phyloP scores from a whole-genome alignment of 495 filamentous ascomycete species.

The Chaetomium fimeti region DNA sequence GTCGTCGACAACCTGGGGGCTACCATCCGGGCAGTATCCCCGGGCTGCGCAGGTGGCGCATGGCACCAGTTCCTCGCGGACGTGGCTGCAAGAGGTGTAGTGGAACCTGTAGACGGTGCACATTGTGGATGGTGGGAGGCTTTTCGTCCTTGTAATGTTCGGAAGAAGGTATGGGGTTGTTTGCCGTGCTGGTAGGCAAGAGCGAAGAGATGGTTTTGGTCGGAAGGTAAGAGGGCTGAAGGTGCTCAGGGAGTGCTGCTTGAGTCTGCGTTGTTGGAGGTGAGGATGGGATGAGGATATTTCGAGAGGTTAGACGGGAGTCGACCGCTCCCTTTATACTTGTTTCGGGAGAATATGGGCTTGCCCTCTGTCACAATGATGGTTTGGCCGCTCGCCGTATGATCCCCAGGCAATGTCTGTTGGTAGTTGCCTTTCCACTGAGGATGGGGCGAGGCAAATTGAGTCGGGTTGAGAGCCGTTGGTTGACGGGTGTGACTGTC shows the following conservation, averaged over 20 bases:
- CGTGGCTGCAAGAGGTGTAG: conserved; percentile 5
- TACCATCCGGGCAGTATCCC: neutral
- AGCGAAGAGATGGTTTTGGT: too few species aligned
- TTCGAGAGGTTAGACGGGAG: neutral
- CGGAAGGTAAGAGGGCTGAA: neutral
- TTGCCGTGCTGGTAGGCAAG: neutral
- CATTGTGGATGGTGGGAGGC: neutral
- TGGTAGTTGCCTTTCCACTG: conserved; percentile 7
- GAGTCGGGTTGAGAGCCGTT: conserved; percentile 2
- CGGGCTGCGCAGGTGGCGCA: neutral
- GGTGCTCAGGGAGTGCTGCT: neutral
- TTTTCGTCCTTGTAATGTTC: neutral
- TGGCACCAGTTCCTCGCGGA: neutral
- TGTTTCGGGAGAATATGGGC: neutral
- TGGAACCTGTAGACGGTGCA: conserved; percentile 4
- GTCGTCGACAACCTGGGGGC: neutral
- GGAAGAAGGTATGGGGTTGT: neutral
- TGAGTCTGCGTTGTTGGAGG: neutral
- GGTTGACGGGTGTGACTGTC: conserved; percentile 17
- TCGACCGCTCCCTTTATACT: conserved; percentile 14
- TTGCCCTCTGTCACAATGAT: too few species aligned
- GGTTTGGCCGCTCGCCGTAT: conserved; percentile 7
- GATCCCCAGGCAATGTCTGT: conserved; percentile 11
- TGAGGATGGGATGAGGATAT: neutral
- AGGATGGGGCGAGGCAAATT: conserved; percentile 13